Conservation (phyloP, 2,329 filamentous ascomycete genomes). For the Exophiala spinifera region DNA sequence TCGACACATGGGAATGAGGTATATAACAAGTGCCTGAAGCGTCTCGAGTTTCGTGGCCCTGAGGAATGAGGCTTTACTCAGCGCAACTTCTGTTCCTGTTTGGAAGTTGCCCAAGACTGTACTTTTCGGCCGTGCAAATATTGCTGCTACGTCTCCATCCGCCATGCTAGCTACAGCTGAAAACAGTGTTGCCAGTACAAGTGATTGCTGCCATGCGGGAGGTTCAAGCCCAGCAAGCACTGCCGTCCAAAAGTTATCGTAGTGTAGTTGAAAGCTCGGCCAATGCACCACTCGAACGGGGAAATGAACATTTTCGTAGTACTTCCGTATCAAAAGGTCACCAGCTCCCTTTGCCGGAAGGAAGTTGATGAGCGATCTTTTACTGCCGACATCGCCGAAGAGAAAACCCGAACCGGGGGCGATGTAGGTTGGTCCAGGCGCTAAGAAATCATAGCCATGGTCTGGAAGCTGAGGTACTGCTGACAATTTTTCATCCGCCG, state of each 20-base stretch:
- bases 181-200: slow-evolving; percentile 68
- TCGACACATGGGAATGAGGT: slow-evolving; percentile 66
- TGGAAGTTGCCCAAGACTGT: slow-evolving; percentile 62
- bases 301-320: slow-evolving; percentile 66
- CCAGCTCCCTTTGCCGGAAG: slow-evolving; percentile 58
- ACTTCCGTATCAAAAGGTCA: slow-evolving; percentile 63
- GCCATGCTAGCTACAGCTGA: slow-evolving; percentile 66
- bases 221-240: slow-evolving; percentile 61
- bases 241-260: slow-evolving; percentile 63
- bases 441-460: slow-evolving; percentile 50
- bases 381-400: slow-evolving; percentile 54
- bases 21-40: slow-evolving; percentile 70
- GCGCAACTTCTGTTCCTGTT: slow-evolving; percentile 63
- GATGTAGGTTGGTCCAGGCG: slow-evolving; percentile 64
- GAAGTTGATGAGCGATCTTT: slow-evolving; percentile 56
- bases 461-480: slow-evolving; percentile 14
- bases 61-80: slow-evolving; percentile 68
- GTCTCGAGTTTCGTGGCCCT: slow-evolving; percentile 70
- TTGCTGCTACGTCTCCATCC: slow-evolving; percentile 49
- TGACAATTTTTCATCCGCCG: slow-evolving; percentile 15
- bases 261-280: slow-evolving; percentile 64
- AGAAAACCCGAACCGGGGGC: slow-evolving; percentile 66
- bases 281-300: slow-evolving; percentile 66
- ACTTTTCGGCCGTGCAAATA: slow-evolving; percentile 57
- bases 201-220: slow-evolving; percentile 61